These are phyloP conservation scores for Bassia scoparia DNA, from an alignment of 148 eudicot genomes.

Conservation along the genomic window DNA sequence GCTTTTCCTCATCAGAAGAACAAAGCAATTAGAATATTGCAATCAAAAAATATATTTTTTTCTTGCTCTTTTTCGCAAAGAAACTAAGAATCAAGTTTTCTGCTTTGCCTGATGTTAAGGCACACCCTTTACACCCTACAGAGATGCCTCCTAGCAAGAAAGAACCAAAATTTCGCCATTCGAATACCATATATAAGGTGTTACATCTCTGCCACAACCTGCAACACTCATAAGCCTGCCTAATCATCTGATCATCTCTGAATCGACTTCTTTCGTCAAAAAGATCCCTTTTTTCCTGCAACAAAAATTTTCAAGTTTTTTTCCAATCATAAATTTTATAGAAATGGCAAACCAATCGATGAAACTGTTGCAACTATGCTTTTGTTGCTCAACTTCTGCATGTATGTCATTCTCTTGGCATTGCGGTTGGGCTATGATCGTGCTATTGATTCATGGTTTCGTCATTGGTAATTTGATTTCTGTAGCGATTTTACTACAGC, in stretches of 20 bases:
- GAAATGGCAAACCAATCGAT: constrained; percentile 49
- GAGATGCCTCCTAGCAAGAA: constrained; percentile 50
- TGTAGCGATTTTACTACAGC: too few relatives aligned
- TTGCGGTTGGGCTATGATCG: constrained; percentile 69
- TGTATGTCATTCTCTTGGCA: constrained; percentile 66
- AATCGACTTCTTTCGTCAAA: neutral
- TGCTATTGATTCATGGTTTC: constrained; percentile 77
- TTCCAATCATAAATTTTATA: neutral
- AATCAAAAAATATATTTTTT: neutral
- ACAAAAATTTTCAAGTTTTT: neutral
- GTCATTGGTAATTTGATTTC: constrained; percentile 46
- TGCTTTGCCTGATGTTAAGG: constrained; percentile 49
- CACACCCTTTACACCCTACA: constrained; percentile 48
- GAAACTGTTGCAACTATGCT: constrained; percentile 49
- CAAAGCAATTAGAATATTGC: constrained; percentile 20
- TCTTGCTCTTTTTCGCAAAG: neutral
- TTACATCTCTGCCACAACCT: constrained; percentile 14
- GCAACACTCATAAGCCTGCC: constrained; percentile 9
- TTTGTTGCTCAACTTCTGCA: constrained; percentile 75
- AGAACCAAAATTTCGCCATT: constrained; percentile 33
- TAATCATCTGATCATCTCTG: neutral
- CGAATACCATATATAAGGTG: constrained; percentile 15
- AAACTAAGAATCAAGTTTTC: constrained; percentile 32
- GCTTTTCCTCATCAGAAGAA: constrained; percentile 21
- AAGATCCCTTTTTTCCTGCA: neutral